A percentile compares a stretch with the other conserved stretches of the same genome.
phyloP scores from a whole-genome alignment of 176 grass and related monocot genomes.

The Oryza punctata region DNA sequence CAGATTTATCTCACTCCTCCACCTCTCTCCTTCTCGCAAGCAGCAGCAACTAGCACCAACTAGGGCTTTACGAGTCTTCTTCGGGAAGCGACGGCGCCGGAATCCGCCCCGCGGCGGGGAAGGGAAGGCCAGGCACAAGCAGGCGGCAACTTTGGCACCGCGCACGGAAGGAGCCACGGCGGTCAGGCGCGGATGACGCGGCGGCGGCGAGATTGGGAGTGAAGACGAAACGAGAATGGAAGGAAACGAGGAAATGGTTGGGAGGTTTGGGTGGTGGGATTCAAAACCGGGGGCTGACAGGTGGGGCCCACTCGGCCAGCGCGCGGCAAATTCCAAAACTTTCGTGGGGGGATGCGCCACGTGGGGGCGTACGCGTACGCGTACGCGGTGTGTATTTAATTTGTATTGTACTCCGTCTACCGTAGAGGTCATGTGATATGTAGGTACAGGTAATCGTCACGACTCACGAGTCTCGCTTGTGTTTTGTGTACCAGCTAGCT shows the following conservation, averaged over 20 bases:
- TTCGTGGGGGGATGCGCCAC: slow-evolving; percentile 37
- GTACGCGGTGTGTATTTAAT: no score
- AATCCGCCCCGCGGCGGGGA: no score
- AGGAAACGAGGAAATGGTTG: slow-evolving; percentile 11
- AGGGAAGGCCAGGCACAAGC: background rate
- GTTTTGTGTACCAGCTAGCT: no score
- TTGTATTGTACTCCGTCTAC: background rate
- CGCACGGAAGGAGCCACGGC: background rate
- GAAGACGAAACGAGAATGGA: background rate
- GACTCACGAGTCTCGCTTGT: no score
- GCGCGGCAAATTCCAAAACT: slow-evolving; percentile 63
- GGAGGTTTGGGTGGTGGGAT: slow-evolving; percentile 14
- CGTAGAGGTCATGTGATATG: no score
- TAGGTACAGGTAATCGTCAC: no score
- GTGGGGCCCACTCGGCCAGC: background rate
- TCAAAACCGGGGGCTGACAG: slow-evolving; percentile 36
- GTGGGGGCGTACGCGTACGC: background rate
- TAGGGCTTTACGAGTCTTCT: background rate
- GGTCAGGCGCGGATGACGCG: background rate
- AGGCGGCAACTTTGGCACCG: no score
- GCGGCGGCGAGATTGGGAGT: background rate
- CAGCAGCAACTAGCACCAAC: background rate
- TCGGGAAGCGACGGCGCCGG: background rate
- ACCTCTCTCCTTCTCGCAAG: background rate
- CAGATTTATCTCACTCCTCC: background rate